Evolutionary conservation across 2,329 filamentous ascomycete species (phyloP).

Genomic region (Fusarium sp.): DNA sequence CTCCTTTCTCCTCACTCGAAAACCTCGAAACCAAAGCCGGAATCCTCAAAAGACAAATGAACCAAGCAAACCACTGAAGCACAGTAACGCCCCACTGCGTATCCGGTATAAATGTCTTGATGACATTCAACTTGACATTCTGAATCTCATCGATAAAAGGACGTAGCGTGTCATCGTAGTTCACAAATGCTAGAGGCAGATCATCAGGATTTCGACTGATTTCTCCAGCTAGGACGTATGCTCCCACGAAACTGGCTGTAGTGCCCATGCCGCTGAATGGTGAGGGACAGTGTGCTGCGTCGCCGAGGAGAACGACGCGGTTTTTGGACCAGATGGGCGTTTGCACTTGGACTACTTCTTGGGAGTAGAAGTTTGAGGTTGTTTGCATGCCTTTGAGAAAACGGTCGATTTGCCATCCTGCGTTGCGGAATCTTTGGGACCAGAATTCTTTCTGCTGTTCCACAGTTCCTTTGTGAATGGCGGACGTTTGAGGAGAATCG

Average conservation of each 20-base stretch:
- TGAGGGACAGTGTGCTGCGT: conserved; percentile 29
- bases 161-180: conserved; percentile 21
- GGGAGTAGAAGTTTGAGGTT: conserved; percentile 30
- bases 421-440: conserved; percentile 8
- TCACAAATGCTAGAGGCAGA: conserved; percentile 16
- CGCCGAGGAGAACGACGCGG: conserved; percentile 16
- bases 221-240: conserved; percentile 32
- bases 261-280: conserved; percentile 37
- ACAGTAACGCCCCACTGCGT: conserved; percentile 21
- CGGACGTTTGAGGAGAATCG: conserved; percentile 1
- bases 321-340: conserved; percentile 20
- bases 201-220: conserved; percentile 20
- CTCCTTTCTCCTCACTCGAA: conserved; percentile 30
- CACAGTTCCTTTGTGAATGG: conserved; percentile 12
- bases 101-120: conserved; percentile 8
- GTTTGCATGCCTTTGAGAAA: conserved; percentile 31
- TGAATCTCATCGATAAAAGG: conserved; percentile 31
- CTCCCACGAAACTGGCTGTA: conserved; percentile 21
- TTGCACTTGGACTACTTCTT: conserved; percentile 30
- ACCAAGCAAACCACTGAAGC: conserved; percentile 28
- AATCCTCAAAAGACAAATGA: conserved; percentile 21
- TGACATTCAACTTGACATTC: conserved; percentile 19
- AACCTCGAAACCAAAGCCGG: conserved; percentile 25
- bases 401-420: conserved; percentile 24
- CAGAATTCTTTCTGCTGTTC: conserved; percentile 36